phyloP scores from a whole-genome alignment of 306 rosid genomes.

The Cucumis cinereus region DNA sequence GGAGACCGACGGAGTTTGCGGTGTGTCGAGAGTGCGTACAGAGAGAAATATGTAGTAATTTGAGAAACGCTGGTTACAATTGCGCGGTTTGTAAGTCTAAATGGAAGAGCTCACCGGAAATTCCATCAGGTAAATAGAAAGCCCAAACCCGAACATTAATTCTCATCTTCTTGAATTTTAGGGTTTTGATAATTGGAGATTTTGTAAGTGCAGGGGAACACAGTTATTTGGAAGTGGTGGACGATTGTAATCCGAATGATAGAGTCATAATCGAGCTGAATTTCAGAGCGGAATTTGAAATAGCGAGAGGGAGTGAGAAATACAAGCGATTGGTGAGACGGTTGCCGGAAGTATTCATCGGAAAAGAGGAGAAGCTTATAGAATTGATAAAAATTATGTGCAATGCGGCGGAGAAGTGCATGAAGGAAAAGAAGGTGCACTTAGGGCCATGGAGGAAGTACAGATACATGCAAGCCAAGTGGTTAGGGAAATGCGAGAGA shows the following conservation, averaged over 20 bases:
- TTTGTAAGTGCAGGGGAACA: conserved; percentile 43
- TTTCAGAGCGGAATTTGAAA: conserved; percentile 63
- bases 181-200: not conserved
- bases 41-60: conserved; percentile 37
- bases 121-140: conserved; percentile 38
- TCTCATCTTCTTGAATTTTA: not conserved
- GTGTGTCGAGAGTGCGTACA: conserved; percentile 60
- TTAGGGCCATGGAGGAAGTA: conserved; percentile 83
- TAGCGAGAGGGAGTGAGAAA: conserved; percentile 54
- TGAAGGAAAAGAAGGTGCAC: conserved; percentile 86
- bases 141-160: not conserved
- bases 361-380: conserved; percentile 51
- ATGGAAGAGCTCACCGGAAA: conserved; percentile 41
- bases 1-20: conserved; percentile 6
- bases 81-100: conserved; percentile 57
- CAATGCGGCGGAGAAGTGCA: conserved; percentile 56
- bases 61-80: conserved; percentile 39
- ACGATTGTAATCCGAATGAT: conserved; percentile 26
- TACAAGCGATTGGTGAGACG: conserved; percentile 36
- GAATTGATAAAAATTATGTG: conserved; percentile 50
- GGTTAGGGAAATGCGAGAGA: conserved; percentile 44
- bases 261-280: conserved; percentile 54
- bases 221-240: conserved; percentile 49
- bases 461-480: conserved; percentile 76
- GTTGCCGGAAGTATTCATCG: conserved; percentile 60